Conservation (phyloP, 1,284 basidiomycete species). For the Xerocomus nothofagi region DNA sequence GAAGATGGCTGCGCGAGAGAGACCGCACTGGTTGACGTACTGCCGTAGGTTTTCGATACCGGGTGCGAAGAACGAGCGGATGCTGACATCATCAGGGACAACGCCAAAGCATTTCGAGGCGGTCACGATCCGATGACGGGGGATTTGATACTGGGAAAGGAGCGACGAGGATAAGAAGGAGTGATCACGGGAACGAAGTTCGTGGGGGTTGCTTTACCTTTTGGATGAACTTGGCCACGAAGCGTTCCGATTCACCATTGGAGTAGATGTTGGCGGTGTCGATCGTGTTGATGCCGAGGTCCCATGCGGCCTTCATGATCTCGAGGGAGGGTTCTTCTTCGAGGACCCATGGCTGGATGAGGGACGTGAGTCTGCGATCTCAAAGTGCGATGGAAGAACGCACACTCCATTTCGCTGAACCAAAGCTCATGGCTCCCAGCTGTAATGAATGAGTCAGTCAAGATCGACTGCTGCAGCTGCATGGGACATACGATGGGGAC, state of each 20-base stretch:
- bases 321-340: slow-evolving; percentile 42
- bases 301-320: slow-evolving; percentile 50
- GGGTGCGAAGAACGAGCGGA: background rate
- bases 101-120: slow-evolving; percentile 40
- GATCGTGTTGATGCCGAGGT: slow-evolving; percentile 44
- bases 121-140: slow-evolving; percentile 51
- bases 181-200: background rate
- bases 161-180: background rate
- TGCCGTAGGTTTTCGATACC: slow-evolving; percentile 27
- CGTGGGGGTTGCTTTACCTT: slow-evolving; percentile 29
- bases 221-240: slow-evolving; percentile 56
- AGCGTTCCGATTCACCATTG: slow-evolving; percentile 47
- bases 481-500: slow-evolving; percentile 40
- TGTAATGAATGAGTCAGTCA: slow-evolving; percentile 12
- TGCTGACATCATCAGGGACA: slow-evolving; percentile 19
- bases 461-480: background rate
- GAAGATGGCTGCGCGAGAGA: slow-evolving; percentile 46
- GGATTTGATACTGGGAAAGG: slow-evolving; percentile 48
- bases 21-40: slow-evolving; percentile 46
- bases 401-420: slow-evolving; percentile 39
- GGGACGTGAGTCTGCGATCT: background rate
- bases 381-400: background rate
- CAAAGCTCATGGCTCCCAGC: slow-evolving; percentile 52
- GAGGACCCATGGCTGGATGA: slow-evolving; percentile 41
- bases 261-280: slow-evolving; percentile 62